These are phyloP conservation scores for Syzygium jambos DNA, from an alignment of 345 rosid species.

Conservation along the genomic window DNA sequence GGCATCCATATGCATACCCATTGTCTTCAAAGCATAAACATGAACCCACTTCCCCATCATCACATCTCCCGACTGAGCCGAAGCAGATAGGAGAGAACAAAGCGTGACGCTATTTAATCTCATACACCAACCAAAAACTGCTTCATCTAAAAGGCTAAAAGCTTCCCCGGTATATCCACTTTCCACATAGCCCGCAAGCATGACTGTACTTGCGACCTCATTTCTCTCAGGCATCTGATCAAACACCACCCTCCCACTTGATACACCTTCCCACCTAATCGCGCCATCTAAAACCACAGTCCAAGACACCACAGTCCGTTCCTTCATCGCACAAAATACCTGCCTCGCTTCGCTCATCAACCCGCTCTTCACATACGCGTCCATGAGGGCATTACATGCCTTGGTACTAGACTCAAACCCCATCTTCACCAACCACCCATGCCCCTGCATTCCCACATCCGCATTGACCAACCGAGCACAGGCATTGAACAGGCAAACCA, in stretches of 20 bases:
- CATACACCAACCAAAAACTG: constrained; percentile 30
- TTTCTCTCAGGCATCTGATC: constrained; percentile 65
- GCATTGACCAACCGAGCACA: constrained; percentile 42
- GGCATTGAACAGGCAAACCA: constrained; percentile 44
- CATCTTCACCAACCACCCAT: constrained; percentile 44
- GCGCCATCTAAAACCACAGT: constrained; percentile 52
- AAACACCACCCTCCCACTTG: constrained; percentile 44
- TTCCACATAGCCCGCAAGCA: constrained; percentile 58
- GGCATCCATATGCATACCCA: constrained; percentile 34
- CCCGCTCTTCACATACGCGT: constrained; percentile 66
- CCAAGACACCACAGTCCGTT: constrained; percentile 64
- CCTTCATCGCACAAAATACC: constrained; percentile 40
- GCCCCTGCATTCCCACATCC: constrained; percentile 49
- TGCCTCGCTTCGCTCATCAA: constrained; percentile 27
- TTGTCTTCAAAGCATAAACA: constrained; percentile 46
- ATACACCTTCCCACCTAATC: constrained; percentile 57
- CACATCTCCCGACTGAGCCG: constrained; percentile 60
- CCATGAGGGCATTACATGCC: constrained; percentile 59
- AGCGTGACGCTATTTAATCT: constrained; percentile 44
- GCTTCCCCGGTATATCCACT: constrained; percentile 43
- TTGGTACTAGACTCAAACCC: constrained; percentile 30
- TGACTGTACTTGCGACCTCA: constrained; percentile 64
- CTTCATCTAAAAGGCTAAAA: constrained; percentile 31
- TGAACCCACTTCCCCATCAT: constrained; percentile 69
- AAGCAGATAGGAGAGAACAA: constrained; percentile 60